A percentile compares a stretch with the other conserved stretches of the same genome.
phyloP scores from a whole-genome alignment of 2,329 filamentous ascomycete species.

The Ambrosiella xylebori region DNA sequence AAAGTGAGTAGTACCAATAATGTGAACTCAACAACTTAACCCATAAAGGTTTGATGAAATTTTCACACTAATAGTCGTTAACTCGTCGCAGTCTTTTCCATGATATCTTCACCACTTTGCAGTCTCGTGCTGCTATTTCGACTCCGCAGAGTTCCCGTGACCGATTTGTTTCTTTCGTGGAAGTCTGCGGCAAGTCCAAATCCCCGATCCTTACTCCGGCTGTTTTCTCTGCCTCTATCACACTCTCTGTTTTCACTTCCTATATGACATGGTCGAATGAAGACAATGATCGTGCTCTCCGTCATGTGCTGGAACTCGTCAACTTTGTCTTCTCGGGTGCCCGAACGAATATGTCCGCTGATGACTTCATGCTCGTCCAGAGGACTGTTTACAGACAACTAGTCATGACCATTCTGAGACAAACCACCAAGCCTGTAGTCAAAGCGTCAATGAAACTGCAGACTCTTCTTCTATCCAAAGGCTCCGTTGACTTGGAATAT shows the following conservation, averaged over 20 bases:
- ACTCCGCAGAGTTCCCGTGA: constrained; percentile 9
- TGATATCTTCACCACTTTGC: constrained; percentile 35
- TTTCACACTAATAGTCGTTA: neutral
- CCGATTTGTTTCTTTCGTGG: constrained; percentile 29
- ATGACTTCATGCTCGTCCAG: constrained; percentile 24
- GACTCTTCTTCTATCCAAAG: constrained; percentile 47
- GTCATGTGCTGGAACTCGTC: constrained; percentile 42
- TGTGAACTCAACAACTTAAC: neutral
- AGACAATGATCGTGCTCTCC: constrained; percentile 46
- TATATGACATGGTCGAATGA: constrained; percentile 52
- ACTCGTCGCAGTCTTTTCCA: neutral
- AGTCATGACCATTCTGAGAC: constrained; percentile 40
- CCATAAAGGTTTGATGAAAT: neutral
- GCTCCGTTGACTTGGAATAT: constrained; percentile 32
- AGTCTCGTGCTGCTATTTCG: constrained; percentile 19
- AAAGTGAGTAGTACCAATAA: neutral
- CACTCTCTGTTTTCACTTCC: constrained; percentile 37
- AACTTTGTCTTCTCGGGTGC: constrained; percentile 34
- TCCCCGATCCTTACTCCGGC: constrained; percentile 27
- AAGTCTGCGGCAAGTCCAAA: constrained; percentile 36
- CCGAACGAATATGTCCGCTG: constrained; percentile 24
- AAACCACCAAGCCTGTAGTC: constrained; percentile 43
- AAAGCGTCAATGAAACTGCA: constrained; percentile 54
- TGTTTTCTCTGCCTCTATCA: constrained; percentile 33
- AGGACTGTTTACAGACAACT: constrained; percentile 31